A percentile compares a stretch with the other conserved stretches of the same genome.
Conservation (phyloP, 2,329 filamentous ascomycete species). For the Lasiodiplodia hormozganensis region DNA sequence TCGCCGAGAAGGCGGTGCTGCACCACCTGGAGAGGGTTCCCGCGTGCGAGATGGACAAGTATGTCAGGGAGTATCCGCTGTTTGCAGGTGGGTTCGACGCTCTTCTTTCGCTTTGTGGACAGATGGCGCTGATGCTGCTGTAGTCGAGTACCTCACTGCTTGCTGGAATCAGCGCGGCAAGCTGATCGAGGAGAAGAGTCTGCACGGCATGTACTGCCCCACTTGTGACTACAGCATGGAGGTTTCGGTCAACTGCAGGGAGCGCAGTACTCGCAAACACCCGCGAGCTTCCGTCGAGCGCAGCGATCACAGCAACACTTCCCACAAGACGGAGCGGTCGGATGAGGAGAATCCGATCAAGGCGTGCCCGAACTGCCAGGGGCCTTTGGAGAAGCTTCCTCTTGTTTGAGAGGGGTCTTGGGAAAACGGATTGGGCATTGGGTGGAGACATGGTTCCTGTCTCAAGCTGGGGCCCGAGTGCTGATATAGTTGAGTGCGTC, state of each 20-base stretch:
- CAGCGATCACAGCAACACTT: not conserved
- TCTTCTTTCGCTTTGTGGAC: not conserved
- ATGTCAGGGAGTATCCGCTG: not conserved
- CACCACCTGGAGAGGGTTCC: not conserved
- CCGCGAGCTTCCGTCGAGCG: not conserved
- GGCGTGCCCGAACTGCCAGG: not conserved
- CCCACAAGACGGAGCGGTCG: not conserved
- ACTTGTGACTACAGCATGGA: constrained; percentile 7
- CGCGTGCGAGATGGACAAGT: not conserved
- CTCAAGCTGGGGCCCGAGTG: not conserved
- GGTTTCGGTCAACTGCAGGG: not conserved
- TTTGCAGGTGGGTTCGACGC: not conserved
- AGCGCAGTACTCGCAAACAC: not conserved
- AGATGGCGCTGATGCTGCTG: not conserved
- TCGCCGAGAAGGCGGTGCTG: not conserved
- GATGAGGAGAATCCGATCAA: not conserved
- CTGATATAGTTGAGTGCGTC: too few species aligned
- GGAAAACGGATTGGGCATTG: too few species aligned
- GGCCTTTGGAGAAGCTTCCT: not conserved
- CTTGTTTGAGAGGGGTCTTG: not conserved
- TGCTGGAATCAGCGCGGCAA: not conserved
- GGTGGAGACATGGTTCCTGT: not conserved
- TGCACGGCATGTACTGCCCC: not conserved
- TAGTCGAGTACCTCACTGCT: constrained; percentile 12
- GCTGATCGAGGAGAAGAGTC: not conserved